Evolutionary conservation across 164 flowering plant species (phyloP).

Genomic region (Stephania yunnanensis): DNA sequence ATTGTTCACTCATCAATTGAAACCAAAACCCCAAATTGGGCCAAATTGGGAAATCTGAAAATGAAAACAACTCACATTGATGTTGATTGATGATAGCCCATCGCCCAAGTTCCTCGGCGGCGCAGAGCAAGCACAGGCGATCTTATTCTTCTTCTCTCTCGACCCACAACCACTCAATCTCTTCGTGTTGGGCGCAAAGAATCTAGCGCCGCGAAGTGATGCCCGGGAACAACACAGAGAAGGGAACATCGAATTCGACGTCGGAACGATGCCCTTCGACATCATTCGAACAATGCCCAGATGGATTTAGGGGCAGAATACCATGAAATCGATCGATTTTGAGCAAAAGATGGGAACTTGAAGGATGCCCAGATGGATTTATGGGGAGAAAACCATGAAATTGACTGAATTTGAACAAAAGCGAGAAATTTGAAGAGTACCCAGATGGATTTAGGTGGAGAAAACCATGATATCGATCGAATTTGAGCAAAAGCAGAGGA

Average conservation of each 20-base stretch:
- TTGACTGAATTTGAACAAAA: not conserved
- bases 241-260: constrained; percentile 17
- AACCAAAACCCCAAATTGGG: not conserved
- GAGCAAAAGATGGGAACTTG: not conserved
- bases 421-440: constrained; percentile 9
- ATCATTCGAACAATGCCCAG: not conserved
- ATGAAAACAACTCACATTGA: constrained; percentile 17
- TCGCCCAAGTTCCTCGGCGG: constrained; percentile 34
- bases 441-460: constrained; percentile 7
- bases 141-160: constrained; percentile 28
- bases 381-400: constrained; percentile 7
- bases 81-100: constrained; percentile 14
- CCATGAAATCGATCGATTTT: not conserved
- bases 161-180: constrained; percentile 9
- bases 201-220: constrained; percentile 16
- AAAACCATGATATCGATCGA: constrained; percentile 3
- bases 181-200: constrained; percentile 10
- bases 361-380: not conserved
- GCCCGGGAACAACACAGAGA: constrained; percentile 9
- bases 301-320: not conserved
- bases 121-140: constrained; percentile 52
- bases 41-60: not conserved
- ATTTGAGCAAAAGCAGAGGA: not conserved
- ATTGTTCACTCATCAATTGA: not conserved
- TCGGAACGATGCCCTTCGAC: constrained; percentile 8